Base-by-base conservation (phyloP, 225 moss, liverwort and hornwort species). In the Marchantia paleacea region DNA sequence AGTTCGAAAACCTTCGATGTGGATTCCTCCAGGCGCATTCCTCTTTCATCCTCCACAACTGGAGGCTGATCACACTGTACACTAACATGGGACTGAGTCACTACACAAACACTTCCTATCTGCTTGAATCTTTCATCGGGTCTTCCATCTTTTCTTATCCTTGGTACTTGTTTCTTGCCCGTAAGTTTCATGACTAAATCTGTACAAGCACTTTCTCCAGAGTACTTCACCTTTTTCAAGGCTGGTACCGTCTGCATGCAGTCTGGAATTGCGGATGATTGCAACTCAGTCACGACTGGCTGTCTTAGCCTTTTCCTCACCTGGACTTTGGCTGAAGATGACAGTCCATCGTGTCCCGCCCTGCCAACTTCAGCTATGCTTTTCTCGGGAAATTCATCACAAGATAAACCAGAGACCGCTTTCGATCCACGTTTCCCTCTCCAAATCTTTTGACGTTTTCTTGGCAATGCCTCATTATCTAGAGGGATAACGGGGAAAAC, bases 401-500 rank as follows among this genome's bases (percentile, higher is more conserved):
- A 72, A 72, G 72, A 72, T n/a, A 74, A 14, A 16, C 74, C 74
- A 55, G 14, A 29, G 28, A 15, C 28, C 53, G 54, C 53, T 30
- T 55, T 55, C 12, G 20, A 10, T 53, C 74, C 55, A 26, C 74
- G 54, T 55, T 52, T 55, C 10, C 26, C 26, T 29, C 29, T 55
- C 3, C 53, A 39, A 5, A 77, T 78, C 80, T 82, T 82, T 48
- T 77, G 80, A 77, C 80, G 85, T 74, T 83, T 86, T 8, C 31
- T 62, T 4, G 8, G 31, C 57, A 73, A 66, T 22, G 72, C 76
- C 28, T 82, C 82, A 47, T 76, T 76, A 74, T 76, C 73, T 7
- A 57, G 22, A 47, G 85, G 82, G 58, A 82, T 68, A 69, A 65
- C 58, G 55, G 82, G 80, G 80, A 86, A 86, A 52, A 86, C 51